Conservation (phyloP, 2,329 filamentous ascomycete genomes). For the Pseudocercospora cruenta region DNA sequence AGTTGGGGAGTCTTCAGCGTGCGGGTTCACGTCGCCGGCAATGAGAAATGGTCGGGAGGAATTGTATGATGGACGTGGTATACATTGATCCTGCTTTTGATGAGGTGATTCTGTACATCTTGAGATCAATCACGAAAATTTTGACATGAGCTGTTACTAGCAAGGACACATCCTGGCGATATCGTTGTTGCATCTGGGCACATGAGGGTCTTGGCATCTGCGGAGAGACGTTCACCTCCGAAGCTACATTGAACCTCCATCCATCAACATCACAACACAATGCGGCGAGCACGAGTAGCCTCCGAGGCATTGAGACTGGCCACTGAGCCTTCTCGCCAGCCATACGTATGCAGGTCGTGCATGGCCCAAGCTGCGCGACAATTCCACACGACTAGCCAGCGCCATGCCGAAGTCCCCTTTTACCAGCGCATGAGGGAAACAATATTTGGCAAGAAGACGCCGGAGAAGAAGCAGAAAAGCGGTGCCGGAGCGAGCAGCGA, state of each 20-base stretch:
- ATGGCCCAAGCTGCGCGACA: constrained; percentile 33
- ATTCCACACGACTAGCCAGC: constrained; percentile 30
- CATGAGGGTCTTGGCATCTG: background rate
- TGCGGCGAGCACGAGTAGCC: constrained; percentile 29
- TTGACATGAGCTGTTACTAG: too few species aligned
- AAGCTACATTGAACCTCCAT: background rate
- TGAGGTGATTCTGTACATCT: too few species aligned
- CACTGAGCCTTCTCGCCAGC: constrained; percentile 21
- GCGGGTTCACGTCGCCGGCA: too few species aligned
- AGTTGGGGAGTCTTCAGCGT: too few species aligned
- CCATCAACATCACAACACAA: constrained; percentile 15
- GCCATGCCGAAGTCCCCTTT: constrained; percentile 30
- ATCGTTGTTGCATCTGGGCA: background rate
- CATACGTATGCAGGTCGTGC: constrained; percentile 37
- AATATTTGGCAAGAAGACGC: constrained; percentile 34
- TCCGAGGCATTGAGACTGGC: constrained; percentile 36
- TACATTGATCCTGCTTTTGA: too few species aligned
- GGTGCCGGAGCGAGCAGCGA: constrained; percentile 11
- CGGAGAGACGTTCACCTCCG: constrained; percentile 3
- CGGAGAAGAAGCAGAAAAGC: constrained; percentile 13
- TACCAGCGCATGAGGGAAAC: constrained; percentile 29
- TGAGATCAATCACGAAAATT: too few species aligned
- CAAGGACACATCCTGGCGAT: too few species aligned
- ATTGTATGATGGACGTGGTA: too few species aligned
- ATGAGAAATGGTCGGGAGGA: too few species aligned